Evolutionary conservation across 768 basidiomycete genomes (phyloP).

Genomic region (Clitopilus hobsonii): DNA sequence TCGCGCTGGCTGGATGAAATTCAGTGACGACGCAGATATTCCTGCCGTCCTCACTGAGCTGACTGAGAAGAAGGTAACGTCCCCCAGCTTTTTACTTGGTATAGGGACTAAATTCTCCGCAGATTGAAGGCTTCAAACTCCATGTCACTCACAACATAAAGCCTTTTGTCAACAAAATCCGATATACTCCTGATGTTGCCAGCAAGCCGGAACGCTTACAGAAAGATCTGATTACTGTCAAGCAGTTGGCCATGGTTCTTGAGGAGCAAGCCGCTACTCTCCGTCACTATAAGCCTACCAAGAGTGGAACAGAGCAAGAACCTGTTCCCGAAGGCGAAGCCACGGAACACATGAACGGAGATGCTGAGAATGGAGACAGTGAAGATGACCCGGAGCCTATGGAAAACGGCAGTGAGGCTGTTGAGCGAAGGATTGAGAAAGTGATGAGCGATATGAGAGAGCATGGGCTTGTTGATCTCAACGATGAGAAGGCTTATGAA

Average conservation of each 20-base stretch:
- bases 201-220: slow-evolving; percentile 75
- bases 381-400: slow-evolving; percentile 54
- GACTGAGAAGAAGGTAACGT: slow-evolving; percentile 76
- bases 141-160: slow-evolving; percentile 81
- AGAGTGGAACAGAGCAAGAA: slow-evolving; percentile 9
- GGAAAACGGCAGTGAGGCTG: slow-evolving; percentile 69
- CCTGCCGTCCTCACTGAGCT: slow-evolving; percentile 62
- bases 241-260: slow-evolving; percentile 63
- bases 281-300: slow-evolving; percentile 36
- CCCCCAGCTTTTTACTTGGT: slow-evolving; percentile 1
- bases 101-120: too few relatives aligned
- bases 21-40: slow-evolving; percentile 84
- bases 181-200: slow-evolving; percentile 79
- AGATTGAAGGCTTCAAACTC: slow-evolving; percentile 95
- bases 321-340: slow-evolving; percentile 25
- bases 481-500: slow-evolving; percentile 63
- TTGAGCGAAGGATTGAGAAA: slow-evolving; percentile 79
- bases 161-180: slow-evolving; percentile 73
- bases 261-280: slow-evolving; percentile 65
- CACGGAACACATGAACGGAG: slow-evolving; percentile 22
- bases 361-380: slow-evolving; percentile 29
- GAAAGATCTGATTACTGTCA: slow-evolving; percentile 78
- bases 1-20: slow-evolving; percentile 91
- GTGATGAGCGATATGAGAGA: slow-evolving; percentile 66
- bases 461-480: slow-evolving; percentile 52